Percentiles rank a stretch among this genome's conserved stretches.
These are phyloP conservation scores for Penicillium egyptiacum DNA, from an alignment of 495 filamentous ascomycete species.

Conservation along the genomic window DNA sequence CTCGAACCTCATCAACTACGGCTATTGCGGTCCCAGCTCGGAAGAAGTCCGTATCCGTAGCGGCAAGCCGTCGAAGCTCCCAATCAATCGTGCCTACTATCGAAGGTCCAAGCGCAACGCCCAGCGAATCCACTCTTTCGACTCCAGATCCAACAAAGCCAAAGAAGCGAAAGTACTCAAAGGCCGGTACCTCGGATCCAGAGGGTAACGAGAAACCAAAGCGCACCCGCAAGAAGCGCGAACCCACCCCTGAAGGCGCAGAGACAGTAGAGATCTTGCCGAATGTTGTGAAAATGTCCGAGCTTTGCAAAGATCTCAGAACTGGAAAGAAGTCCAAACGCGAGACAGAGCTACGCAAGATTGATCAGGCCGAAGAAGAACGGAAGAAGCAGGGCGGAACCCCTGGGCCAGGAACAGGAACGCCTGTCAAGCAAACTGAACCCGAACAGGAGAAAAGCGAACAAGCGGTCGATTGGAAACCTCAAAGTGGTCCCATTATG, in stretches of 20 bases:
- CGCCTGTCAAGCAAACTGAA: slow-evolving; percentile 36
- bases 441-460: slow-evolving; percentile 21
- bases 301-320: slow-evolving; percentile 72
- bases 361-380: slow-evolving; percentile 53
- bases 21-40: neutral
- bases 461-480: slow-evolving; percentile 23
- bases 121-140: slow-evolving; percentile 13
- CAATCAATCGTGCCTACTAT: slow-evolving; percentile 12
- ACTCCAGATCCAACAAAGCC: slow-evolving; percentile 22
- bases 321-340: slow-evolving; percentile 81
- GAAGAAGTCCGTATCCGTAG: slow-evolving; percentile 5
- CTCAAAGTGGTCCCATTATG: slow-evolving; percentile 54
- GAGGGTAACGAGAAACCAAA: slow-evolving; percentile 33
- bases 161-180: slow-evolving; percentile 33
- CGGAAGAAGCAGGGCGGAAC: slow-evolving; percentile 46
- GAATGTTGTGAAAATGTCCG: slow-evolving; percentile 73
- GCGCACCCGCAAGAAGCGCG: slow-evolving; percentile 41
- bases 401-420: slow-evolving; percentile 25
- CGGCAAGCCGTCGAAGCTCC: slow-evolving; percentile 14
- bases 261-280: slow-evolving; percentile 70
- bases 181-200: slow-evolving; percentile 23
- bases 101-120: slow-evolving; percentile 16
- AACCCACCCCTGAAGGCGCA: slow-evolving; percentile 73
- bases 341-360: slow-evolving; percentile 54
- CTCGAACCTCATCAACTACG: slow-evolving; percentile 20